Evolutionary conservation across 805 yeast species (phyloP).

Genomic region (Jamesozyma piceae): DNA sequence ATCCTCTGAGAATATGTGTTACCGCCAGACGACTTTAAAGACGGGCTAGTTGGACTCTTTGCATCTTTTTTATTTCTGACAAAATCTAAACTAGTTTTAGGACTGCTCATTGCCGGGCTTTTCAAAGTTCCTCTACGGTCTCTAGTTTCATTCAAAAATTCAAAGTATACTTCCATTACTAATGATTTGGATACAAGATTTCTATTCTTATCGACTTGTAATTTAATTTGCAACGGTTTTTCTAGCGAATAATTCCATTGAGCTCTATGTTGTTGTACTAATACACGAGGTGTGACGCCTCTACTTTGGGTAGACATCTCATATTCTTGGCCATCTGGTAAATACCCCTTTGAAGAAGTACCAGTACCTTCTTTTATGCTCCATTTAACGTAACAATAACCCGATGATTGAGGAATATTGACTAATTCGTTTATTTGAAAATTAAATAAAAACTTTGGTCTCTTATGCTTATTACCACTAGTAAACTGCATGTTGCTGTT

Average conservation of each 20-base stretch:
- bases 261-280: constrained; percentile 45
- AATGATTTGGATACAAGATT: constrained; percentile 31
- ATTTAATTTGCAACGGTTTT: constrained; percentile 33
- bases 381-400: constrained; percentile 59
- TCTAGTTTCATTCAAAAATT: constrained; percentile 16
- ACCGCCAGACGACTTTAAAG: constrained; percentile 1
- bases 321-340: neutral
- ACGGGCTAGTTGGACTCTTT: neutral
- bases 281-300: constrained; percentile 35
- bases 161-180: constrained; percentile 38
- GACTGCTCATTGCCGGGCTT: neutral
- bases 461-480: constrained; percentile 26
- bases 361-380: constrained; percentile 42
- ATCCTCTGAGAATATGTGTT: constrained; percentile 22
- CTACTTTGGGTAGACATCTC: constrained; percentile 18
- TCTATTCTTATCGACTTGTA: constrained; percentile 32
- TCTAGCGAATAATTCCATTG: constrained; percentile 36
- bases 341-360: constrained; percentile 10
- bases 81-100: neutral
- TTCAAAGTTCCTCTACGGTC: neutral
- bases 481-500: constrained; percentile 10
- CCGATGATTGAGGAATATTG: constrained; percentile 77
- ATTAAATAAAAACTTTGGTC: constrained; percentile 55
- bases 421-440: constrained; percentile 57
- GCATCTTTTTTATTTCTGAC: neutral